Evolutionary conservation across 2,329 filamentous ascomycete genomes (phyloP).

Genomic region (Diaporthe batatas): DNA sequence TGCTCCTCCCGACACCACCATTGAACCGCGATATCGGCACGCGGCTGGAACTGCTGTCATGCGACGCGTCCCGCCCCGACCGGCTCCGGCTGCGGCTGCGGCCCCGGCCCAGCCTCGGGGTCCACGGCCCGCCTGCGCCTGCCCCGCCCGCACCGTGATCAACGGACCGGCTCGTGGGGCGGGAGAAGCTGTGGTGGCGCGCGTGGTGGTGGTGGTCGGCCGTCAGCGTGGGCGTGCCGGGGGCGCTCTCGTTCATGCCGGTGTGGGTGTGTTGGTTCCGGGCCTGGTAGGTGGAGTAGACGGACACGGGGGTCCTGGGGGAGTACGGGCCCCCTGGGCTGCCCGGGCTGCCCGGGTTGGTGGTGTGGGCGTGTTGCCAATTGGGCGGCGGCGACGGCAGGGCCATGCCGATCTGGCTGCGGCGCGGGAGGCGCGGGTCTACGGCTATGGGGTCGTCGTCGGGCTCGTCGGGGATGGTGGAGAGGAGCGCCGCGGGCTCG

Average conservation of each 20-base stretch:
- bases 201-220: neutral
- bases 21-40: conserved; percentile 27
- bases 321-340: neutral
- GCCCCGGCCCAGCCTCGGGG: neutral
- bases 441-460: conserved; percentile 14
- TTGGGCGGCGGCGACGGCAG: conserved; percentile 5
- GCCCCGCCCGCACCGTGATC: neutral
- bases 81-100: conserved; percentile 16
- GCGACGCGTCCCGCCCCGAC: conserved; percentile 18
- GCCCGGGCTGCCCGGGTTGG: too few species aligned
- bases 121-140: neutral
- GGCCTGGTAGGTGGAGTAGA: neutral
- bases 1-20: neutral
- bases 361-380: neutral
- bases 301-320: neutral
- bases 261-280: neutral
- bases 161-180: conserved; percentile 19
- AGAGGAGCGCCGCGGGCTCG: neutral
- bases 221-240: neutral
- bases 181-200: conserved; percentile 26
- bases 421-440: conserved; percentile 21
- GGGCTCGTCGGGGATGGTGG: conserved; percentile 33
- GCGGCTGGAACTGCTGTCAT: conserved; percentile 23
- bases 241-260: neutral
- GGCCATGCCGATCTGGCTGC: conserved; percentile 36